These are phyloP conservation scores for Stentor coeruleus DNA, from an alignment of 73 alveolate species.

Conservation along the genomic window DNA sequence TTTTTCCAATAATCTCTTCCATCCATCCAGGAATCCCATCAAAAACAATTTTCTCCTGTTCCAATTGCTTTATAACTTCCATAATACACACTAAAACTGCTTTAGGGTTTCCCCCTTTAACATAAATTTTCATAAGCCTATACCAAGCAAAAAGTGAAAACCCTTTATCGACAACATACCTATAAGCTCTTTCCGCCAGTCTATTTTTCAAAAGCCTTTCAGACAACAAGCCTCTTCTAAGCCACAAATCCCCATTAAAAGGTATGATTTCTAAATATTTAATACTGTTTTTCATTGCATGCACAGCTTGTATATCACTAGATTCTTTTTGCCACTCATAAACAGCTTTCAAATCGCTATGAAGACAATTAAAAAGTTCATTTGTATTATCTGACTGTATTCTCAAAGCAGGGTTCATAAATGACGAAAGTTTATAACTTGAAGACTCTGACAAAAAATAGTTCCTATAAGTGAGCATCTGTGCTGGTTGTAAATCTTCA, in stretches of 20 bases:
- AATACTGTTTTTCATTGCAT: neutral
- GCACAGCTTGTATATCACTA: constrained; percentile 18
- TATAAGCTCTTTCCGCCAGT: constrained; percentile 50
- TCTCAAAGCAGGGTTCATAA: neutral
- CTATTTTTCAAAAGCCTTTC: constrained; percentile 47
- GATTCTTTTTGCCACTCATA: constrained; percentile 59
- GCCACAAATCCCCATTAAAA: constrained; percentile 48
- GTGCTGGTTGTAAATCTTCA: neutral
- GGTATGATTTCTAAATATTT: constrained; percentile 13
- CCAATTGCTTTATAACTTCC: constrained; percentile 55
- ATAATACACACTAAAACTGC: constrained; percentile 54
- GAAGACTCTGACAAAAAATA: neutral
- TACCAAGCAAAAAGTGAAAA: constrained; percentile 59
- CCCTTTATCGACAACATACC: constrained; percentile 53
- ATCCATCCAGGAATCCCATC: neutral
- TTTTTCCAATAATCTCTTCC: neutral
- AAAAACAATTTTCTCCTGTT: neutral
- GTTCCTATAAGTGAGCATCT: neutral
- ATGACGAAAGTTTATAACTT: neutral
- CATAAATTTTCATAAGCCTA: constrained; percentile 43
- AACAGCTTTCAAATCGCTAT: constrained; percentile 47
- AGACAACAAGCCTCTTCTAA: constrained; percentile 53
- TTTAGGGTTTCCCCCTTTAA: constrained; percentile 49
- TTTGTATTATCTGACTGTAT: neutral
- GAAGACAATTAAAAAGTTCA: constrained; percentile 30